Evolutionary conservation across 352 stramenopile genomes (phyloP), one percentile per base, ranked within the genome.

Genomic region (Thalassiosira mediterranea): DNA sequence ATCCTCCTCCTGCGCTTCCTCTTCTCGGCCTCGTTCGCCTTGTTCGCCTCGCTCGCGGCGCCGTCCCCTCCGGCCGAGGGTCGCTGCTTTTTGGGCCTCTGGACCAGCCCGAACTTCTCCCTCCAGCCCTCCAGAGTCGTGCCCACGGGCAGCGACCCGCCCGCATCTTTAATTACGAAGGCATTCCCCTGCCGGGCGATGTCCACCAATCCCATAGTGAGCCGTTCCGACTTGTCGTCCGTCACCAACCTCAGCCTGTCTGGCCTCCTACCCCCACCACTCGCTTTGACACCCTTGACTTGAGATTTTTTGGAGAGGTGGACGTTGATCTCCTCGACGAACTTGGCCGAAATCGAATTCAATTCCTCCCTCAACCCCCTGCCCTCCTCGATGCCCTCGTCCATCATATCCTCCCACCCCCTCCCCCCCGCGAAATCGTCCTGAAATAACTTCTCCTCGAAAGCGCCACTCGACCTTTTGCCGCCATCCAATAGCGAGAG

Each of bases 211-310:
- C 65, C 72, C 65, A 73, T 60, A 17, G 53, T 69, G 4, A 81
- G 59, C 34, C 65, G 61, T 49, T 81, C 72, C 32, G 51, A 64
- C 42, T 81, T 81, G 42, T 76, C 72, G 48, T 81, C 64, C 13
- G 52, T 69, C 0, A 76, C 49, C 19, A 81, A n/a, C 13, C 5
- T 61, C 42, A 81, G 29, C 31, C 64, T 81, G 3, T 23, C 44
- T n/a, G n/a, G n/a, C n/a, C n/a, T n/a, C n/a, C n/a, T n/a, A n/a
- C n/a, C n/a, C n/a, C 37, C 44, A 37, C 25, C 26, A 54, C 21
- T 11, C 44, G 42, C 15, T 23, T 0, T 21, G 4, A 0, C 25
- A 26, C 48, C 38, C 5, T 54, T 51, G 11, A 19, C n/a, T 5
- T 31, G 13, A 15, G 15, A 15, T 44, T 40, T 23, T 3, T 26